A percentile compares a stretch with the other conserved stretches of the same genome.
Conservation (phyloP, 2,329 filamentous ascomycete species). For the Neurospora crassa region DNA sequence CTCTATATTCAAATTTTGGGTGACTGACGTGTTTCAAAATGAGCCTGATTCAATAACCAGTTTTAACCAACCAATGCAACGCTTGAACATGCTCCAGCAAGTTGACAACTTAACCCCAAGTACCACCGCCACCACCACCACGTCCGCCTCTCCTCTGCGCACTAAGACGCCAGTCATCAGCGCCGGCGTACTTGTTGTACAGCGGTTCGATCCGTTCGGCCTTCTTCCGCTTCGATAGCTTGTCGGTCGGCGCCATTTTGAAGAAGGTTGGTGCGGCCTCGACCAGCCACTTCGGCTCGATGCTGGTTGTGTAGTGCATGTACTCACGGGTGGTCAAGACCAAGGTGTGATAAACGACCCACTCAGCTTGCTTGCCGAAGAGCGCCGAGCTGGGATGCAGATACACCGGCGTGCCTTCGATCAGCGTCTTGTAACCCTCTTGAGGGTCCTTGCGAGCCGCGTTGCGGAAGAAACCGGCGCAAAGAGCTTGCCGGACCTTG, state of each 20-base stretch:
- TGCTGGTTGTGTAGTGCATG: slow-evolving; percentile 88
- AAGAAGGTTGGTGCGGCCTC: slow-evolving; percentile 98
- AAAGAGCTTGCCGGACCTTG: slow-evolving; percentile 80
- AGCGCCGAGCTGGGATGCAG: slow-evolving; percentile 85
- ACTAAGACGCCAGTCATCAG: slow-evolving; percentile 91
- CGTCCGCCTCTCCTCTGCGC: slow-evolving; percentile 79
- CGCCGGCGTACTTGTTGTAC: slow-evolving; percentile 83
- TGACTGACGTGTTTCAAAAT: neutral
- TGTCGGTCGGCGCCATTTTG: slow-evolving; percentile 85
- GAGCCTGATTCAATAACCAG: neutral
- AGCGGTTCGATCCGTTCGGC: slow-evolving; percentile 91
- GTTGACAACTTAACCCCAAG: slow-evolving; percentile 60
- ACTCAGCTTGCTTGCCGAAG: slow-evolving; percentile 92
- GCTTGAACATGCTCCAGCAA: neutral
- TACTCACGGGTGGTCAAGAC: slow-evolving; percentile 96
- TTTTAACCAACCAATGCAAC: neutral
- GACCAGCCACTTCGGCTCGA: slow-evolving; percentile 90
- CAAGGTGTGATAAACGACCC: slow-evolving; percentile 87
- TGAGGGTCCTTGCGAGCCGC: slow-evolving; percentile 88
- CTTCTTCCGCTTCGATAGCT: slow-evolving; percentile 82
- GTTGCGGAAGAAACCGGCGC: slow-evolving; percentile 92
- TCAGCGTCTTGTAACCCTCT: slow-evolving; percentile 95
- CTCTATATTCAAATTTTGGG: neutral
- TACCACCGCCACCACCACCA: slow-evolving; percentile 76
- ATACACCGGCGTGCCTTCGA: slow-evolving; percentile 89